phyloP scores from a whole-genome alignment of 2,329 filamentous ascomycete genomes.

The Pseudogymnoascus sp. region DNA sequence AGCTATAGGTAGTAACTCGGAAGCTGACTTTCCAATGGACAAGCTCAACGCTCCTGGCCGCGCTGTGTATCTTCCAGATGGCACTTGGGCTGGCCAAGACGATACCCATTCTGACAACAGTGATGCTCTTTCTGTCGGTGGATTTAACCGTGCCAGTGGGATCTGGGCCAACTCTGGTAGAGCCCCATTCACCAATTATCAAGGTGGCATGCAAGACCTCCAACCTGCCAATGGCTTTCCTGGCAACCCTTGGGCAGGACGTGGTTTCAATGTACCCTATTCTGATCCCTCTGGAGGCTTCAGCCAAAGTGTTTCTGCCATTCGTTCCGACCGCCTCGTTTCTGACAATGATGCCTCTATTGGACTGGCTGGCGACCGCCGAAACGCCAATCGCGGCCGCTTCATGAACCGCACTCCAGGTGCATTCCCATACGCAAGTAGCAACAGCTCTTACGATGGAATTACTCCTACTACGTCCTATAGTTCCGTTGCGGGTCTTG shows the following conservation, averaged over 20 bases:
- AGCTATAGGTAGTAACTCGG: constrained; percentile 40
- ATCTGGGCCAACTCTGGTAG: constrained; percentile 45
- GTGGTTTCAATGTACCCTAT: constrained; percentile 27
- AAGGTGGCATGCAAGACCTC: constrained; percentile 19
- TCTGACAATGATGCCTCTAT: constrained; percentile 25
- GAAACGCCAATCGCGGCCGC: constrained; percentile 23
- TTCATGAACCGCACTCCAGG: constrained; percentile 24
- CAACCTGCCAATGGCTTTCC: constrained; percentile 31
- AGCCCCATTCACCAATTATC: constrained; percentile 27
- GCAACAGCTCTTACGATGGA: constrained; percentile 29
- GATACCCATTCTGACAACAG: constrained; percentile 49
- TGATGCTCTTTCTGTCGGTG: constrained; percentile 43
- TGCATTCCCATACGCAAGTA: constrained; percentile 27
- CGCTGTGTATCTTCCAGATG: constrained; percentile 33
- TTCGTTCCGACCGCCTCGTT: constrained; percentile 26
- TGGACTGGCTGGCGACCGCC: constrained; percentile 19
- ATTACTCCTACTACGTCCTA: constrained; percentile 25
- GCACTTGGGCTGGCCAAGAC: constrained; percentile 43
- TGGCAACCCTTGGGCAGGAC: constrained; percentile 40
- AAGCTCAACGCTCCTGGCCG: constrained; percentile 29
- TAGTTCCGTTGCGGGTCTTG: constrained; percentile 24
- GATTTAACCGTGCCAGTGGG: constrained; percentile 44
- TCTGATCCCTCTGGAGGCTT: constrained; percentile 21
- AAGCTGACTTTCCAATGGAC: constrained; percentile 31
- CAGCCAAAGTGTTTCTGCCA: constrained; percentile 21